A percentile compares a stretch with the other conserved stretches of the same genome.
phyloP scores from a whole-genome alignment of 805 yeast genomes.

The Ogataea ganodermae region DNA sequence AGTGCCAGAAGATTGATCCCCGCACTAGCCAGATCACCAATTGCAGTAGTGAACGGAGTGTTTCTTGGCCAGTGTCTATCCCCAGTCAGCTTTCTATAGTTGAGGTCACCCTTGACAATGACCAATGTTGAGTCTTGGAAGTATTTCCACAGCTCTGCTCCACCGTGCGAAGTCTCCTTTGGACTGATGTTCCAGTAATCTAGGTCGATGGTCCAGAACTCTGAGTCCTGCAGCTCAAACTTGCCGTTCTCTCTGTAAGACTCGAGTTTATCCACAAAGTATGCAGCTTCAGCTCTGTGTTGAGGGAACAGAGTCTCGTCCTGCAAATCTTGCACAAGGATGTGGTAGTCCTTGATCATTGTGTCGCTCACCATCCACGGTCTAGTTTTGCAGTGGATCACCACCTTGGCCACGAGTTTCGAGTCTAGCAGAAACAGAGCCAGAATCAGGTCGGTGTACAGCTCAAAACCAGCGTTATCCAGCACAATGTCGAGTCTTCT shows the following conservation, averaged over 20 bases:
- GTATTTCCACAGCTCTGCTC: slow-evolving; percentile 60
- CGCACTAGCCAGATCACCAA: slow-evolving; percentile 64
- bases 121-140: slow-evolving; percentile 66
- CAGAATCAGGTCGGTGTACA: slow-evolving; percentile 79
- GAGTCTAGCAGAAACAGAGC: slow-evolving; percentile 70
- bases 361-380: slow-evolving; percentile 99
- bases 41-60: slow-evolving; percentile 70
- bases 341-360: slow-evolving; percentile 74
- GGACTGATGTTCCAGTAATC: slow-evolving; percentile 73
- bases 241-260: slow-evolving; percentile 47
- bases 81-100: slow-evolving; percentile 90
- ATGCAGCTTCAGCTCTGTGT: slow-evolving; percentile 47
- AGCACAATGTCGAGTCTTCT: slow-evolving; percentile 77
- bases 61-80: slow-evolving; percentile 87
- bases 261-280: slow-evolving; percentile 48
- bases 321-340: slow-evolving; percentile 56
- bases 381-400: slow-evolving; percentile 82
- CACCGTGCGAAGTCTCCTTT: slow-evolving; percentile 54
- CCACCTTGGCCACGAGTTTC: slow-evolving; percentile 61
- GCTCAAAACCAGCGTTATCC: slow-evolving; percentile 94
- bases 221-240: slow-evolving; percentile 55
- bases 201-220: slow-evolving; percentile 83
- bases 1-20: slow-evolving; percentile 70
- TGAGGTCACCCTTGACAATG: slow-evolving; percentile 92
- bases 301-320: slow-evolving; percentile 54